These are phyloP conservation scores for Blastomyces gilchristii DNA, from an alignment of 2,329 filamentous ascomycete genomes.

Conservation along the genomic window DNA sequence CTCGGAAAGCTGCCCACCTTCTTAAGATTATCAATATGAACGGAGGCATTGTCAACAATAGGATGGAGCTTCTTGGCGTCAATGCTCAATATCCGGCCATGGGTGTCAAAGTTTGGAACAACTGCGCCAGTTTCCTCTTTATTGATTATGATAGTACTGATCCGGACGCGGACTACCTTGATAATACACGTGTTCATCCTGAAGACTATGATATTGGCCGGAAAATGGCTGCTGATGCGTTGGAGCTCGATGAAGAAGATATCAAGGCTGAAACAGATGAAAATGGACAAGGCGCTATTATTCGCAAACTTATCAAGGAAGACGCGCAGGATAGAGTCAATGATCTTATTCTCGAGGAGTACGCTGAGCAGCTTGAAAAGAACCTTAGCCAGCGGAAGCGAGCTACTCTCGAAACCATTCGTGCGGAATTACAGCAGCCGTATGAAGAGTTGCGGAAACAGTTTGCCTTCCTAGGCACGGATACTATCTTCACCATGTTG, in stretches of 20 bases:
- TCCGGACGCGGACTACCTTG: conserved; percentile 75
- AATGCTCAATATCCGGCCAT: conserved; percentile 74
- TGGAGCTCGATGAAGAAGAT: conserved; percentile 95
- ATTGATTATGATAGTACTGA: conserved; percentile 80
- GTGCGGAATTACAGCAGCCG: conserved; percentile 80
- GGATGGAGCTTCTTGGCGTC: conserved; percentile 82
- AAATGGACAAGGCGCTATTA: conserved; percentile 78
- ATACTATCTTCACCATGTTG: conserved; percentile 91
- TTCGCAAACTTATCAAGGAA: conserved; percentile 89
- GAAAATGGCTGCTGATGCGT: conserved; percentile 95
- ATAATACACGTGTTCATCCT: conserved; percentile 93
- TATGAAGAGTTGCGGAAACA: conserved; percentile 87
- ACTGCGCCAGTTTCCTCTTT: conserved; percentile 90
- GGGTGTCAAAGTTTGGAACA: conserved; percentile 85
- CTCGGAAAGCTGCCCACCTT: conserved; percentile 75
- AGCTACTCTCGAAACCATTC: conserved; percentile 90
- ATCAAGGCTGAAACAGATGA: conserved; percentile 90
- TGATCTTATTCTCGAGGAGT: conserved; percentile 90
- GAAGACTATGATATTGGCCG: conserved; percentile 97
- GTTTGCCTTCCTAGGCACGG: conserved; percentile 58
- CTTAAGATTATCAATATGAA: conserved; percentile 88
- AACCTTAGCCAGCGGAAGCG: conserved; percentile 93
- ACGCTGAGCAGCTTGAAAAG: conserved; percentile 85
- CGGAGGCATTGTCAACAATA: conserved; percentile 70
- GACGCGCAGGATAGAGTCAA: conserved; percentile 92